Base-by-base conservation (phyloP, 176 grass and related monocot genomes). In the Carex littledalei region DNA sequence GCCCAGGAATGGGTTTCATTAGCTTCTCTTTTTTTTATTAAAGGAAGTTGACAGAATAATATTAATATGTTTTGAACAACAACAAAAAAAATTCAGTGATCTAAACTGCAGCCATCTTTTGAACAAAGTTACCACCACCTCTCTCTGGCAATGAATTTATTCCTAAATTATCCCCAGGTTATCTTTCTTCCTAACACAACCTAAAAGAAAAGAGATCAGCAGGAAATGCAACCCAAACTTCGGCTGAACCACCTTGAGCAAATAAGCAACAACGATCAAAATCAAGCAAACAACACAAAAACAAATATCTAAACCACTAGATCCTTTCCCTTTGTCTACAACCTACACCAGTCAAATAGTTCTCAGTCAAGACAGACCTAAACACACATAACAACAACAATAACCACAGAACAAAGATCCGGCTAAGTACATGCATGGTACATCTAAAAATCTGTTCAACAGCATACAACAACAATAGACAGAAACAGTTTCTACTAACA, bases 291-390 rank as follows among this genome's bases (percentile, higher is more conserved):
- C 20, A 77, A 54, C 49, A 77, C 22, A 55, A 77, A 63, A 63
- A 5, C 22, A 54, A 18, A 26, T 55, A 77, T 77, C 73, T 77
- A 77, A 76, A 52, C 47, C 1, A 31, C 49, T 77, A 77, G 49
- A 77, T 77, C 73, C 73, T 56, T 77, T 55, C 8, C 20, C 45
- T 77, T 55, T 77, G 49, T 77, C 73, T 77, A 77, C 73, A 77
- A 16, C 45, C 49, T 77, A 77, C 45, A 72, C 39, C 69, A 49
- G 69, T 73, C 69, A 73, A 73, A 21, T 73, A 22, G 67, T 41
- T 39, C 34, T 22, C 1, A 73, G 45, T 45, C 37, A 72, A 72
- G 68, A 45, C 3, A n/a, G 47, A 67, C 65, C 68, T 72, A 72
- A 67, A 76, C 47, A 76, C 12, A 13, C 71, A 37, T 3, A 39